A percentile compares a stretch with the other conserved stretches of the same genome.
Evolutionary conservation across 805 yeast species (phyloP).

Genomic region (Scheffersomyces amazonensis): DNA sequence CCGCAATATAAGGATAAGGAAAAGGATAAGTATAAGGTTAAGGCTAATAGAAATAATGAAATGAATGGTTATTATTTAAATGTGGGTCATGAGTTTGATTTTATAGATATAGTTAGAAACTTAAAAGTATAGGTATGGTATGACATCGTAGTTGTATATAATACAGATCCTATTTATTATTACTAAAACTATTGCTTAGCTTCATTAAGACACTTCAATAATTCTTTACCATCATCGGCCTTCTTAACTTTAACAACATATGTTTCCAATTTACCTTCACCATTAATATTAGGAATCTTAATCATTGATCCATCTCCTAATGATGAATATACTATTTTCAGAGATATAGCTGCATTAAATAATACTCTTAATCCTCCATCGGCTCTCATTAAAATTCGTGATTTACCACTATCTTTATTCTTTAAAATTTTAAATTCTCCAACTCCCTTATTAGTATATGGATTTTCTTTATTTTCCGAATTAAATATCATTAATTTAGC

Average conservation of each 20-base stretch:
- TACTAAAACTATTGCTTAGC: too few relatives aligned
- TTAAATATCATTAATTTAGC: constrained; percentile 68
- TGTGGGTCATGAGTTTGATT: constrained; percentile 50
- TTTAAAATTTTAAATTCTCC: constrained; percentile 79
- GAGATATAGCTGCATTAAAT: constrained; percentile 61
- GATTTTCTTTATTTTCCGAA: constrained; percentile 39
- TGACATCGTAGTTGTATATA: too few relatives aligned
- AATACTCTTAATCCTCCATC: constrained; percentile 84
- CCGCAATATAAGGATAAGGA: neutral
- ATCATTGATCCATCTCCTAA: constrained; percentile 67
- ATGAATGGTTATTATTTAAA: constrained; percentile 31
- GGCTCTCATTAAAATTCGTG: constrained; percentile 76
- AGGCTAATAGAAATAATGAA: neutral
- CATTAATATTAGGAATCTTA: constrained; percentile 59
- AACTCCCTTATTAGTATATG: constrained; percentile 66
- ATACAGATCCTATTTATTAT: too few relatives aligned
- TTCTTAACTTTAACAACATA: constrained; percentile 78
- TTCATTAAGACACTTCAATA: constrained; percentile 33
- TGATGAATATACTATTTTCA: constrained; percentile 56
- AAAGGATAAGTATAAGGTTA: constrained; percentile 5
- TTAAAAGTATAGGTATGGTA: constrained; percentile 4
- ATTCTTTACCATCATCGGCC: constrained; percentile 58
- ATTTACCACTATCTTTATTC: constrained; percentile 55
- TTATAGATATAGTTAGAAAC: constrained; percentile 38
- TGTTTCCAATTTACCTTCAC: constrained; percentile 49